Percentiles rank a stretch among this genome's conserved stretches.
phyloP scores from a whole-genome alignment of 1,284 basidiomycete species.

The Ceratobasidium theobromae region DNA sequence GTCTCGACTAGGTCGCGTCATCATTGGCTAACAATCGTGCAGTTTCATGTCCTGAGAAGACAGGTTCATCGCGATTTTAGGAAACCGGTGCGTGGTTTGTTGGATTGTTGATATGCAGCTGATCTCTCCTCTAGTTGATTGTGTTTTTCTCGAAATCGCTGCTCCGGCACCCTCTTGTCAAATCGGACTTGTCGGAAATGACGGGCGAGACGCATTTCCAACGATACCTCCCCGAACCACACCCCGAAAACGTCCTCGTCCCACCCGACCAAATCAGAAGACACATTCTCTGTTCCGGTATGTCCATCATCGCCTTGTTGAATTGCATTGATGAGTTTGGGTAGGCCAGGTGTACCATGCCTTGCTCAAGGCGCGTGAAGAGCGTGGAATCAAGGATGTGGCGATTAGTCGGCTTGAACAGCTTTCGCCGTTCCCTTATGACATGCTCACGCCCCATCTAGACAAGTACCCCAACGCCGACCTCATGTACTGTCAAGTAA shows the following conservation, averaged over 20 bases:
- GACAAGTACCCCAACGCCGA: slow-evolving; percentile 97
- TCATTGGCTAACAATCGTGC: slow-evolving; percentile 8
- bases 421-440: slow-evolving; percentile 94
- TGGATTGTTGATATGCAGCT: background rate
- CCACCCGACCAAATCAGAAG: slow-evolving; percentile 84
- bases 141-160: slow-evolving; percentile 97
- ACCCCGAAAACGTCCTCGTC: slow-evolving; percentile 67
- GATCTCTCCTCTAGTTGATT: slow-evolving; percentile 59
- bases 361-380: slow-evolving; percentile 85
- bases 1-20: slow-evolving; percentile 39
- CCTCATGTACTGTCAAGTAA: slow-evolving; percentile 85
- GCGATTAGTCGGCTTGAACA: slow-evolving; percentile 96
- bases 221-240: slow-evolving; percentile 87
- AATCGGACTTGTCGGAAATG: slow-evolving; percentile 88
- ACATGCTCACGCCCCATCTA: slow-evolving; percentile 81
- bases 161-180: slow-evolving; percentile 89
- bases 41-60: slow-evolving; percentile 94
- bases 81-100: slow-evolving; percentile 66
- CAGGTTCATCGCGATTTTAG: slow-evolving; percentile 96
- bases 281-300: slow-evolving; percentile 86
- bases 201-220: slow-evolving; percentile 87
- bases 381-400: slow-evolving; percentile 85
- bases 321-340: background rate
- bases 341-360: slow-evolving; percentile 92
- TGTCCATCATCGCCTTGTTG: slow-evolving; percentile 26